A percentile compares a stretch with the other conserved stretches of the same genome.
Evolutionary conservation across 345 rosid genomes (phyloP).

Genomic region (Salix purpurea): DNA sequence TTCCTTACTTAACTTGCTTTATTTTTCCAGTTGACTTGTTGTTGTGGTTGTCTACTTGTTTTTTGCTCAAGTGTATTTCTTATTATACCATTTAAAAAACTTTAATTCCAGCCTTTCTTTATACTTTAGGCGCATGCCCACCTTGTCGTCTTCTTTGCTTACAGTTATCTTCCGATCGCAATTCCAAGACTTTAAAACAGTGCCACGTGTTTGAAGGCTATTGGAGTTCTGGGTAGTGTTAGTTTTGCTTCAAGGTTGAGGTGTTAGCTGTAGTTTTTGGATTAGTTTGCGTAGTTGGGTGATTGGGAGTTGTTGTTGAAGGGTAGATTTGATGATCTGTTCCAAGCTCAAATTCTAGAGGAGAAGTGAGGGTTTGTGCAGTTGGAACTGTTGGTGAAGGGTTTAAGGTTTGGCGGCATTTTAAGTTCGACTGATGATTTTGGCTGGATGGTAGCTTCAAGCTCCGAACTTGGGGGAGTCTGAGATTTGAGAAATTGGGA

Average conservation of each 20-base stretch:
- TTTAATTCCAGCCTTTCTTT: neutral
- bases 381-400: slow-evolving; percentile 1
- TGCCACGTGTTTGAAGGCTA: neutral
- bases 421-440: neutral
- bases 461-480: neutral
- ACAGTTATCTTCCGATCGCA: neutral
- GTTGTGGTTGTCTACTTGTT: slow-evolving; percentile 1
- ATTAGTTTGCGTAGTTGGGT: neutral
- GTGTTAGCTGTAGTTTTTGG: neutral
- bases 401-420: slow-evolving; percentile 7
- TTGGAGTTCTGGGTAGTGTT: neutral
- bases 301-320: neutral
- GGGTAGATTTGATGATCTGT: neutral
- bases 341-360: neutral
- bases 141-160: neutral
- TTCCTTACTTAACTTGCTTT: slow-evolving; percentile 13
- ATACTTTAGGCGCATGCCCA: neutral
- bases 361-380: neutral
- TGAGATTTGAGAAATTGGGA: neutral
- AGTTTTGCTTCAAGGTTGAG: neutral
- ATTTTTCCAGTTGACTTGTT: slow-evolving; percentile 23
- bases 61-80: neutral
- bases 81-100: neutral
- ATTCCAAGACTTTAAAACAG: neutral
- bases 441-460: neutral